A percentile compares a stretch with the other conserved stretches of the same genome.
phyloP scores from a whole-genome alignment of 2,329 filamentous ascomycete genomes.

The Blastomyces emzantsi region DNA sequence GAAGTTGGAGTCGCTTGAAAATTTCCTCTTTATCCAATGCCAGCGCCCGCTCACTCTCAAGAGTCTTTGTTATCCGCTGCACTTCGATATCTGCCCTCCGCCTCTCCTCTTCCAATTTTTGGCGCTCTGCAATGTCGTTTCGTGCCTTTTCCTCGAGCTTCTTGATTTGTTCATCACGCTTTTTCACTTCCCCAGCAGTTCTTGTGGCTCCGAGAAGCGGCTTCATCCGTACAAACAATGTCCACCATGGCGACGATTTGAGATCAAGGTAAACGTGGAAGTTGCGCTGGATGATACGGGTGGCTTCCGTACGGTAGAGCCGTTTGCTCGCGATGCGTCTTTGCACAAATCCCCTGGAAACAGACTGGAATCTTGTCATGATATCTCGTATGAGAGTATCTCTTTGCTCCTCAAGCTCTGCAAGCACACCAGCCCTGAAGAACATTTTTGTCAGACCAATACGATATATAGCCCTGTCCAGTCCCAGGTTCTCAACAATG shows the following conservation, averaged over 20 bases:
- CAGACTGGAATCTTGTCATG: constrained; percentile 84
- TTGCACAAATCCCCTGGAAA: constrained; percentile 83
- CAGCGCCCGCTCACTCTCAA: constrained; percentile 92
- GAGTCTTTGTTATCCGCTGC: constrained; percentile 78
- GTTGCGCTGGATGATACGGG: constrained; percentile 87
- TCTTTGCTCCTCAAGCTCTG: constrained; percentile 91
- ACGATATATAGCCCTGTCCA: constrained; percentile 80
- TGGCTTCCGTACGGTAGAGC: constrained; percentile 88
- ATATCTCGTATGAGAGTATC: constrained; percentile 90
- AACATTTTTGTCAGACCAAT: constrained; percentile 97
- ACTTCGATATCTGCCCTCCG: constrained; percentile 80
- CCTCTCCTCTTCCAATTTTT: constrained; percentile 82
- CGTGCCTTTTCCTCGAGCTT: constrained; percentile 77
- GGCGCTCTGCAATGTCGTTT: constrained; percentile 62
- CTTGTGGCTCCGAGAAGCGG: constrained; percentile 85
- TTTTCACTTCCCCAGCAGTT: constrained; percentile 88
- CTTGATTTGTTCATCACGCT: constrained; percentile 85
- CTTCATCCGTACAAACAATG: constrained; percentile 88
- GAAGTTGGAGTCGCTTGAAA: constrained; percentile 85
- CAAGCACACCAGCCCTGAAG: constrained; percentile 90
- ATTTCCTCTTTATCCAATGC: constrained; percentile 98
- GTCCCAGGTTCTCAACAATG: constrained; percentile 79
- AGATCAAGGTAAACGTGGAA: constrained; percentile 87
- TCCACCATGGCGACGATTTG: constrained; percentile 95
- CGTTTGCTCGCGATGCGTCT: constrained; percentile 84